Evolutionary conservation across 208 protist genomes (phyloP).

Genomic region (Acanthamoeba polyphaga): DNA sequence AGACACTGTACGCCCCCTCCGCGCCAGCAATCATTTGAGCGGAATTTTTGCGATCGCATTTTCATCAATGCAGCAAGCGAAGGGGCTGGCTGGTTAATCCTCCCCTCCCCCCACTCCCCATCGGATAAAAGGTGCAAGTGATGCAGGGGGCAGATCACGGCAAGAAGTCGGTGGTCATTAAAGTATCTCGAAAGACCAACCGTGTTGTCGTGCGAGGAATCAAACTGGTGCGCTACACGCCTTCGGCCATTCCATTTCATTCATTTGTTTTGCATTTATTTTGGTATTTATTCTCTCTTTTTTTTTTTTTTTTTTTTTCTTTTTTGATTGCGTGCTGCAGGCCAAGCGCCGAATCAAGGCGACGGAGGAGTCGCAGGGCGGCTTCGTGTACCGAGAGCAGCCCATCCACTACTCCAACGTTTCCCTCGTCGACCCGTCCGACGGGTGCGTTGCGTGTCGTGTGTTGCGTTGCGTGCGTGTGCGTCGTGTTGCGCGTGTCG

Average conservation of each 20-base stretch:
- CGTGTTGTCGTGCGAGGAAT: background rate
- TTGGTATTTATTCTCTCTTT: too few relatives aligned
- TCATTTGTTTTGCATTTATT: background rate
- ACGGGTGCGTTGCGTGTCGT: background rate
- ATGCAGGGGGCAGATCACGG: slow-evolving; percentile 40
- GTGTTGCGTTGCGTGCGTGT: background rate
- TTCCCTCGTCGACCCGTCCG: slow-evolving; percentile 48
- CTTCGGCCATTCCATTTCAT: background rate
- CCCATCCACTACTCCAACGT: slow-evolving; percentile 73
- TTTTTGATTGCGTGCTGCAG: background rate
- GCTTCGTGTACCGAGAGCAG: slow-evolving; percentile 33
- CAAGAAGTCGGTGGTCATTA: slow-evolving; percentile 35
- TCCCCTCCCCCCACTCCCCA: background rate
- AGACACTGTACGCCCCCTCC: slow-evolving; percentile 12
- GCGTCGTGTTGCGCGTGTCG: background rate
- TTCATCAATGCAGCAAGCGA: background rate
- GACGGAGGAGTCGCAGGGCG: slow-evolving; percentile 6
- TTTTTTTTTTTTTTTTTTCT: too few relatives aligned
- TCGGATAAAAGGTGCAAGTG: slow-evolving; percentile 59
- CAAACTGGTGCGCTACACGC: slow-evolving; percentile 28
- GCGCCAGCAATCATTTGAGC: background rate
- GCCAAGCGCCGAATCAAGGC: slow-evolving; percentile 49
- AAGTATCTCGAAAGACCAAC: slow-evolving; percentile 19
- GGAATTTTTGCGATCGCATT: background rate
- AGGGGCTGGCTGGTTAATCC: background rate